These are phyloP conservation scores for Lasiodiplodia gonubiensis DNA, from an alignment of 2,329 filamentous ascomycete genomes.

Conservation along the genomic window DNA sequence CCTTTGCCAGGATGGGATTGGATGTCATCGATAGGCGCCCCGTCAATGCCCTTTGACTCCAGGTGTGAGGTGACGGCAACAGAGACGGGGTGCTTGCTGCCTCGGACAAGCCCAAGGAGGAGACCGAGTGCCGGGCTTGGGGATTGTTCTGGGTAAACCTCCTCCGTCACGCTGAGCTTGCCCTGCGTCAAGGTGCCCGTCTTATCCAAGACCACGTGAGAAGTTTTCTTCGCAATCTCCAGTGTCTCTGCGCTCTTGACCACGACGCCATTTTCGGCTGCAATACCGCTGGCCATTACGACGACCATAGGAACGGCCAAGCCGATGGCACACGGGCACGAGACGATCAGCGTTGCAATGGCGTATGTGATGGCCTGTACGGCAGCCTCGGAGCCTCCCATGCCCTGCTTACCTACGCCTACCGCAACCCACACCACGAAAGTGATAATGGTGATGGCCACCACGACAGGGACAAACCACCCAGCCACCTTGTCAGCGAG, in stretches of 20 bases:
- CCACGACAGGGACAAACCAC: constrained; percentile 72
- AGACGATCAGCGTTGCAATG: constrained; percentile 76
- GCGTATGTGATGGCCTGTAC: constrained; percentile 71
- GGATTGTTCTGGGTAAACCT: constrained; percentile 28
- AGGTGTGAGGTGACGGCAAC: constrained; percentile 12
- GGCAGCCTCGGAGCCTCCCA: constrained; percentile 48
- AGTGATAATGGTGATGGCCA: constrained; percentile 62
- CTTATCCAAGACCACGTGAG: constrained; percentile 79
- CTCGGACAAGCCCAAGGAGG: constrained; percentile 50
- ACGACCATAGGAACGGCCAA: constrained; percentile 80
- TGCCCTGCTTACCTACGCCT: constrained; percentile 46
- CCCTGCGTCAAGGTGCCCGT: constrained; percentile 76
- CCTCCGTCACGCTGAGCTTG: constrained; percentile 47
- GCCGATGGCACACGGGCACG: constrained; percentile 79
- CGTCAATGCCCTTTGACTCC: neutral
- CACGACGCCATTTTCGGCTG: constrained; percentile 68
- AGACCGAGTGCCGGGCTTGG: constrained; percentile 34
- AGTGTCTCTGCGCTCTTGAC: constrained; percentile 71
- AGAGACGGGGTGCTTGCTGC: constrained; percentile 31
- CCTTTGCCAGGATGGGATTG: constrained; percentile 14
- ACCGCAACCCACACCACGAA: constrained; percentile 72
- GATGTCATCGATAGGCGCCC: neutral
- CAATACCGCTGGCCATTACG: constrained; percentile 72
- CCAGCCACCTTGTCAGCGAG: constrained; percentile 70
- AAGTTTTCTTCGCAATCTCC: constrained; percentile 65